Percentiles rank a stretch among this genome's conserved stretches.
phyloP scores from a whole-genome alignment of 768 basidiomycete species.

The Boletellus emodensis region DNA sequence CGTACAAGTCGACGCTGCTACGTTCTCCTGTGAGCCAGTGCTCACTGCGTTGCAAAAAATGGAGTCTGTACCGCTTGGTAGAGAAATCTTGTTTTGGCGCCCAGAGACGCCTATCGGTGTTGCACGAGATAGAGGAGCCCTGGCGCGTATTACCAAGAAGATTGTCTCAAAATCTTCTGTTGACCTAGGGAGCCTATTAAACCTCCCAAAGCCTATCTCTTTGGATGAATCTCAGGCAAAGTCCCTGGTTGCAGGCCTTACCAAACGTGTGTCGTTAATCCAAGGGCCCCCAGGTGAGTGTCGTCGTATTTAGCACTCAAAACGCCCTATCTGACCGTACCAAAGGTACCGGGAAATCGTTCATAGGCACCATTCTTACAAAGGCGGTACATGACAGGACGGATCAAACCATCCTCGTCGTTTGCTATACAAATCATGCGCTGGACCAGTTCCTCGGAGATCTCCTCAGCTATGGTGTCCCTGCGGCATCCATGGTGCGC shows the following conservation, averaged over 20 bases:
- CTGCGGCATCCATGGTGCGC: constrained; percentile 46
- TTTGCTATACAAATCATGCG: constrained; percentile 72
- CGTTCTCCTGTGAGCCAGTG: constrained; percentile 61
- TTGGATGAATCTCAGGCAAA: constrained; percentile 50
- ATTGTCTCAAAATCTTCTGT: constrained; percentile 29
- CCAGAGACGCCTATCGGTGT: constrained; percentile 6
- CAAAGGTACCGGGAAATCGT: constrained; percentile 69
- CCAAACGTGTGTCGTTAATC: constrained; percentile 53
- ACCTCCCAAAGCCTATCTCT: constrained; percentile 33
- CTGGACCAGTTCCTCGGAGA: constrained; percentile 65
- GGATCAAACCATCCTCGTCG: constrained; percentile 50
- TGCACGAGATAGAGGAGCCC: background rate
- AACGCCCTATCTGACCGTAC: background rate
- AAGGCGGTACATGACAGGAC: constrained; percentile 52
- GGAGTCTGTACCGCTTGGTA: constrained; percentile 39
- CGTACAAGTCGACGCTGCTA: constrained; percentile 53
- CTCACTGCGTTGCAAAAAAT: constrained; percentile 51
- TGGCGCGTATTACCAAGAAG: constrained; percentile 19
- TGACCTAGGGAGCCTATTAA: constrained; percentile 39
- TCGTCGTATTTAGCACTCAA: too few species aligned
- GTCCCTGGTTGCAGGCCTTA: constrained; percentile 48
- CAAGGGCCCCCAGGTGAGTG: constrained; percentile 66
- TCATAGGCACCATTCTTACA: constrained; percentile 61
- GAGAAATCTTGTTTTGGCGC: constrained; percentile 54
- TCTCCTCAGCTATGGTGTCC: constrained; percentile 55